Evolutionary conservation across 768 basidiomycete species (phyloP), one percentile per base, ranked within the genome.

Genomic region (Lepiota venenata): DNA sequence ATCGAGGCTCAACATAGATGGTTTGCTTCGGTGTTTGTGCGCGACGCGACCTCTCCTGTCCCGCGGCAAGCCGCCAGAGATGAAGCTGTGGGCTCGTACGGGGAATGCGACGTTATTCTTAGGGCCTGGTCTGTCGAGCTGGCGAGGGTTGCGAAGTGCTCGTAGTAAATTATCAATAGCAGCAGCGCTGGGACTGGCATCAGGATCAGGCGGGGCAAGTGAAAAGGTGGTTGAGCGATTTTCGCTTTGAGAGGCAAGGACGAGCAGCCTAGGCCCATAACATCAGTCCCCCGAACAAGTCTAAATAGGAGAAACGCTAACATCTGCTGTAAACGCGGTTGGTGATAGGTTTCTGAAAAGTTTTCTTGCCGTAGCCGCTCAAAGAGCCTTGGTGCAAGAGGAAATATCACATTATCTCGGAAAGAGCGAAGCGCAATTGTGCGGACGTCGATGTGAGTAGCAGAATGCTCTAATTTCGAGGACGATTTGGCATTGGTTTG

Each of bases 311-410:
- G 12, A 40, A n/a, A 40, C 12, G 61, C 81, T 46, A 61, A 88
- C 91, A 93, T 92, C 67, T 93, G 91, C 58, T 91, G 89, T 18
- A 93, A 67, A 20, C 88, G 79, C 15, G 89, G 87, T 52, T 81
- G 80, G 54, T 84, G 80, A 56, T 83, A 81, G 2, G 76, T 74
- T 50, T 85, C 82, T 32, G 80, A 71, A 39, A 81, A 72, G 42
- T 75, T 80, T 0, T 78, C 68, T 44, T 77, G 67, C 21, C 78
- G 79, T 32, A 91, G 74, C 11, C 84, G 77, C 2, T 74, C 67
- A 41, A 83, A 75, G 11, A 92, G 69, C 8, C 81, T 73, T 49
- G 78, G 63, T 47, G 74, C 80, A 15, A 87, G 71, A 0, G 90
- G 87, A 16, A 89, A 72, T 35, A 93, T 82, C 53, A 93, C 83